Evolutionary conservation across 23 red algal genomes (phyloP).

Genomic region (Cyanidioschyzon merolae): DNA sequence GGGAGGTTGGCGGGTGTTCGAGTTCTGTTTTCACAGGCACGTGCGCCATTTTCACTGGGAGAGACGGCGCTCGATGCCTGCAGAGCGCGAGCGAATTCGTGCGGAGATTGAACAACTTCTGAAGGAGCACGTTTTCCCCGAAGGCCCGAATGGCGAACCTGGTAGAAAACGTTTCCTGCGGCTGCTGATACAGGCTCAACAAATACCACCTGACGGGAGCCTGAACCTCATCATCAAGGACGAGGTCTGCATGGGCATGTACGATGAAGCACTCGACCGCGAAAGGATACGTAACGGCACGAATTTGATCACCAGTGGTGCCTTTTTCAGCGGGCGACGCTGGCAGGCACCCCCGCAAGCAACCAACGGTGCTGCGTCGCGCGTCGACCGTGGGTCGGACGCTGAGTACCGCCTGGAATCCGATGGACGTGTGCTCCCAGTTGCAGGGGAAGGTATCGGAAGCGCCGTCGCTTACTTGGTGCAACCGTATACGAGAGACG

Average conservation of each 20-base stretch:
- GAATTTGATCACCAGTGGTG: background rate
- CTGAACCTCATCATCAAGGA: background rate
- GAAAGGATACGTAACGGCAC: background rate
- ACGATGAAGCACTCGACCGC: background rate
- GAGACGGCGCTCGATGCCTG: background rate
- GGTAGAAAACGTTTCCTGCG: background rate
- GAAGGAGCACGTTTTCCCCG: background rate
- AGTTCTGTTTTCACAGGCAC: slow-evolving; percentile 4
- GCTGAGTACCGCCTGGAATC: background rate
- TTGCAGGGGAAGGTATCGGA: background rate
- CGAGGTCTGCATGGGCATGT: slow-evolving; percentile 4
- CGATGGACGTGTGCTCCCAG: background rate
- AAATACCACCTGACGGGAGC: background rate
- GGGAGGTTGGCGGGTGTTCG: slow-evolving; percentile 5
- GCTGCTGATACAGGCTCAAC: background rate
- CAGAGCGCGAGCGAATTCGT: background rate
- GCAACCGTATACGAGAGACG: background rate
- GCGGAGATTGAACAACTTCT: background rate
- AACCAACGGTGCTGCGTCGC: background rate
- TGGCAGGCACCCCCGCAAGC: background rate
- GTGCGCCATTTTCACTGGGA: slow-evolving; percentile 16
- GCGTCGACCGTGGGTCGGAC: too few relatives aligned
- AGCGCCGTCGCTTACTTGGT: background rate
- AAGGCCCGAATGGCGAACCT: background rate
- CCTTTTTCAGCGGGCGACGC: background rate